Conservation (phyloP, 805 yeast species). For the Maudiozyma serrabonitensis region DNA sequence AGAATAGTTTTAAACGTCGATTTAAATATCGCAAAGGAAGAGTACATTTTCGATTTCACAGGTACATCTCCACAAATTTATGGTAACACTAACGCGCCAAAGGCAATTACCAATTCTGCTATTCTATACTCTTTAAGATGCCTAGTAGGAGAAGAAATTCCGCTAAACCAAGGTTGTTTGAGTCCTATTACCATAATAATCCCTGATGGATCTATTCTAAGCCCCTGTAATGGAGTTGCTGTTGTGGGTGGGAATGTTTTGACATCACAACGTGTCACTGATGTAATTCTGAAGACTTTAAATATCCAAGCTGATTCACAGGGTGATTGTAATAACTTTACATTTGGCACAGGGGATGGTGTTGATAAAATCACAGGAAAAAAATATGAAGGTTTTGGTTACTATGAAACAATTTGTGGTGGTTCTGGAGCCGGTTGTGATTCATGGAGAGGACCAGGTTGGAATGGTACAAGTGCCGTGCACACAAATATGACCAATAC, state of each 20-base stretch:
- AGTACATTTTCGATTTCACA: slow-evolving; percentile 69
- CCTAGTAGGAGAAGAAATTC: slow-evolving; percentile 77
- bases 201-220: slow-evolving; percentile 53
- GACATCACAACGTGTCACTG: slow-evolving; percentile 89
- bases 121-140: slow-evolving; percentile 80
- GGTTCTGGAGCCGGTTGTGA: slow-evolving; percentile 75
- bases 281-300: slow-evolving; percentile 79
- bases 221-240: slow-evolving; percentile 80
- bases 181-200: slow-evolving; percentile 61
- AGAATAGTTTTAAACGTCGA: slow-evolving; percentile 46
- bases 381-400: slow-evolving; percentile 60
- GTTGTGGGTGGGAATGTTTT: slow-evolving; percentile 93
- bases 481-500: slow-evolving; percentile 94
- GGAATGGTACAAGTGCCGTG: slow-evolving; percentile 84
- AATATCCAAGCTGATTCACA: slow-evolving; percentile 90
- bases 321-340: slow-evolving; percentile 90
- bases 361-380: slow-evolving; percentile 37
- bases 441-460: slow-evolving; percentile 50
- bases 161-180: slow-evolving; percentile 88
- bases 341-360: slow-evolving; percentile 80
- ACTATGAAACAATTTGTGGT: slow-evolving; percentile 91
- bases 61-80: slow-evolving; percentile 84
- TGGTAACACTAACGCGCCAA: slow-evolving; percentile 89
- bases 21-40: slow-evolving; percentile 40
- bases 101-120: slow-evolving; percentile 82